These are phyloP conservation scores for Rusavskia elegans DNA, from an alignment of 495 filamentous ascomycete species.

Conservation along the genomic window DNA sequence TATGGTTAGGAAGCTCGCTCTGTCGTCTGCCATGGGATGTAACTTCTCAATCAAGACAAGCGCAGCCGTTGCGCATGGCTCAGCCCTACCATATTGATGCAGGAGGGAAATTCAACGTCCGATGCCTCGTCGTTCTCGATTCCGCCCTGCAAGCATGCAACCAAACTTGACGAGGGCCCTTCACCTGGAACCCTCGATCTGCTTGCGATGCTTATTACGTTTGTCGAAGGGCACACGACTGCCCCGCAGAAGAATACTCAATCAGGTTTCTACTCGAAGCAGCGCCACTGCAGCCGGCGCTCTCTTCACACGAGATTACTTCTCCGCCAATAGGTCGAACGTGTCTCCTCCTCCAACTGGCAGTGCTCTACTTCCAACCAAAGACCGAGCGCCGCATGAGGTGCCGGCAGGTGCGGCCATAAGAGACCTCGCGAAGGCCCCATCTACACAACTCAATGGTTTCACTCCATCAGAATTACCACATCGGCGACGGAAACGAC, in stretches of 20 bases:
- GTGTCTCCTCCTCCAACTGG: too few relatives aligned
- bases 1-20: too few relatives aligned
- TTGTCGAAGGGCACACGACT: neutral
- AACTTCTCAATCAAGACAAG: too few relatives aligned
- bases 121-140: too few relatives aligned
- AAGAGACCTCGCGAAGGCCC: neutral
- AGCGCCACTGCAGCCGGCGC: neutral
- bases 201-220: constrained; percentile 2
- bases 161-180: too few relatives aligned
- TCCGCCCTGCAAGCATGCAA: neutral
- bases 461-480: constrained; percentile 20
- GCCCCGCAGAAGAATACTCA: neutral
- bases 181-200: neutral
- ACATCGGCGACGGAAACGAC: constrained; percentile 33
- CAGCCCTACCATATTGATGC: too few relatives aligned
- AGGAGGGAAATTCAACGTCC: too few relatives aligned
- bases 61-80: too few relatives aligned
- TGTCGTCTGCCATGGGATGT: too few relatives aligned
- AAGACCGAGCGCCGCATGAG: neutral
- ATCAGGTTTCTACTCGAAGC: neutral
- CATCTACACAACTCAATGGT: neutral
- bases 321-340: constrained; percentile 11
- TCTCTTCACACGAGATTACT: constrained; percentile 9
- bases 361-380: too few relatives aligned
- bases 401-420: neutral